phyloP scores from a whole-genome alignment of 768 basidiomycete species.

The Russula sp. region DNA sequence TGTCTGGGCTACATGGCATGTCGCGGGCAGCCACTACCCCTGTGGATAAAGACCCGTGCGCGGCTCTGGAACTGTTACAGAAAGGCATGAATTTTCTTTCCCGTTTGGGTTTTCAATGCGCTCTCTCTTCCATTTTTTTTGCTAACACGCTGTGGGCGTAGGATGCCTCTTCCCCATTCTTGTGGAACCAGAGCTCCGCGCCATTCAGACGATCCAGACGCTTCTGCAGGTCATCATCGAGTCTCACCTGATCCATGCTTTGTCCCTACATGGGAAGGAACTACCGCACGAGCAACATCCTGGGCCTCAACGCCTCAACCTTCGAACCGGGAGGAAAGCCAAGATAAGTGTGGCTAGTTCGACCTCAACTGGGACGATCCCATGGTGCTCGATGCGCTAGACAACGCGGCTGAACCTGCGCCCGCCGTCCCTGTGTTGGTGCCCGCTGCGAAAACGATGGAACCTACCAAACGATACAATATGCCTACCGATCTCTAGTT shows the following conservation, averaged over 20 bases:
- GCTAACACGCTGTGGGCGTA: background rate
- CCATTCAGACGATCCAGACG: conserved; percentile 5
- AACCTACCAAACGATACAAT: too few species aligned
- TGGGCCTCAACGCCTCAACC: conserved; percentile 26
- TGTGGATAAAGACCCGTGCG: background rate
- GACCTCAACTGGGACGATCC: conserved; percentile 59
- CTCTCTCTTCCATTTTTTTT: background rate
- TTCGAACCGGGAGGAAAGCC: conserved; percentile 60
- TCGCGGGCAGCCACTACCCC: conserved; percentile 31
- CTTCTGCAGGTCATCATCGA: conserved; percentile 37
- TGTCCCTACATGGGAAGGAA: conserved; percentile 29
- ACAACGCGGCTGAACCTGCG: background rate
- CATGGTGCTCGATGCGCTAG: conserved; percentile 40
- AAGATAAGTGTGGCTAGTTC: conserved; percentile 62
- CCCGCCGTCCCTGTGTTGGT: background rate
- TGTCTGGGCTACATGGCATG: conserved; percentile 27
- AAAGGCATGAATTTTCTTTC: conserved; percentile 1
- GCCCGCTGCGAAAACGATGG: background rate
- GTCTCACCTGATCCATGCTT: conserved; percentile 43
- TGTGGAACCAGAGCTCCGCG: conserved; percentile 1
- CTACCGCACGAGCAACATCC: conserved; percentile 28
- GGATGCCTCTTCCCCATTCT: conserved; percentile 12
- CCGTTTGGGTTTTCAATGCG: background rate
- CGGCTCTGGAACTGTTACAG: conserved; percentile 3
- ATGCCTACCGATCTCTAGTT: conserved; percentile 6